These are phyloP conservation scores for Triangularia setosa DNA, from an alignment of 2,329 filamentous ascomycete genomes.

Conservation along the genomic window DNA sequence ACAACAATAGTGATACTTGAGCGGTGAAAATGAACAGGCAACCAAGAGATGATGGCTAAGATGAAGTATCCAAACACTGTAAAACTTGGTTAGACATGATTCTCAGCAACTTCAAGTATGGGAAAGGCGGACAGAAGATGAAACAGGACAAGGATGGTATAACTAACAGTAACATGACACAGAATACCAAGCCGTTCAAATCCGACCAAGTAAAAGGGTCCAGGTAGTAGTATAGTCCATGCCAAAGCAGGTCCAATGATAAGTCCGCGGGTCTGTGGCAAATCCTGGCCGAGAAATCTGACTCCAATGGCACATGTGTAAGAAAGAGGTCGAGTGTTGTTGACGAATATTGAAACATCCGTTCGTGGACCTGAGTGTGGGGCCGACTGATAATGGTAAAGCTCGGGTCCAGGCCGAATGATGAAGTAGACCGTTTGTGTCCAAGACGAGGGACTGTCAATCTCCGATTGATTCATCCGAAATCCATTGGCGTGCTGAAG, in stretches of 20 bases:
- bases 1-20: too few species aligned
- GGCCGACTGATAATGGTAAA: background rate
- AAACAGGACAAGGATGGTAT: background rate
- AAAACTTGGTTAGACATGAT: background rate
- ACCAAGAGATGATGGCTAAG: background rate
- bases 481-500: background rate
- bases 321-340: background rate
- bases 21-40: background rate
- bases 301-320: background rate
- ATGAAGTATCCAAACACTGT: background rate
- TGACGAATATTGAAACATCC: background rate
- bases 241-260: background rate
- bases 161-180: background rate
- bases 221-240: background rate
- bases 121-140: background rate
- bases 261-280: background rate
- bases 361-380: background rate
- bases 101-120: background rate
- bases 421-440: background rate
- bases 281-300: background rate
- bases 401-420: background rate
- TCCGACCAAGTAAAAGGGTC: background rate
- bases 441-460: background rate
- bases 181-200: background rate
- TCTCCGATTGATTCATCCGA: background rate